A percentile compares a stretch with the other conserved stretches of the same genome.
Conservation (phyloP, 148 eudicot species). For the Heliamphora exappendiculata region DNA sequence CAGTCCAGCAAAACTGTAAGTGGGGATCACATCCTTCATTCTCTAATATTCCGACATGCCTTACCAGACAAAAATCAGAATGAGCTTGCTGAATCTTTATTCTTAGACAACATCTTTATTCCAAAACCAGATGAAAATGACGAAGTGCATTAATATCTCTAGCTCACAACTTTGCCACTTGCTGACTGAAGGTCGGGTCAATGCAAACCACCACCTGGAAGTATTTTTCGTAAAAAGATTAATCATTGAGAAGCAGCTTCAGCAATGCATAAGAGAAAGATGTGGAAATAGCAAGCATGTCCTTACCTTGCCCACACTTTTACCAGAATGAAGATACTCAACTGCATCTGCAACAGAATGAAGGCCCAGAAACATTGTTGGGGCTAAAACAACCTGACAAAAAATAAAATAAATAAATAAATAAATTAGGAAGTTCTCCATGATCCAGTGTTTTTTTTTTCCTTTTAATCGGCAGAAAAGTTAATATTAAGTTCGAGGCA, state of each 20-base stretch:
- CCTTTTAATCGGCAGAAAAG: no score
- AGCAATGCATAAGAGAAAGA: constrained; percentile 4
- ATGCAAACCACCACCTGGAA: constrained; percentile 80
- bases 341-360: constrained; percentile 87
- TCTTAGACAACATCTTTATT: neutral
- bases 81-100: neutral
- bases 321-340: constrained; percentile 91
- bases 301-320: constrained; percentile 83
- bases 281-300: neutral
- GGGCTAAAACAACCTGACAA: constrained; percentile 76
- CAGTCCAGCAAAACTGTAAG: no score
- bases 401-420: no score
- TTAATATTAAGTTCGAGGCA: no score
- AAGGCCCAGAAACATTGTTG: constrained; percentile 71
- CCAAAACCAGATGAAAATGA: neutral
- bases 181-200: constrained; percentile 54
- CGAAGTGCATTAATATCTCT: neutral
- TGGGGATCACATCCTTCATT: no score
- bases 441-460: no score
- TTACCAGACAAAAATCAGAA: neutral
- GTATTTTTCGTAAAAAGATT: neutral
- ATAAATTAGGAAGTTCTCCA: no score
- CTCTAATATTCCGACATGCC: neutral
- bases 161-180: constrained; percentile 50
- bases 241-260: constrained; percentile 3